These are phyloP conservation scores for Aspergillus quadricinctus DNA, from an alignment of 2,329 filamentous ascomycete genomes.

Conservation along the genomic window DNA sequence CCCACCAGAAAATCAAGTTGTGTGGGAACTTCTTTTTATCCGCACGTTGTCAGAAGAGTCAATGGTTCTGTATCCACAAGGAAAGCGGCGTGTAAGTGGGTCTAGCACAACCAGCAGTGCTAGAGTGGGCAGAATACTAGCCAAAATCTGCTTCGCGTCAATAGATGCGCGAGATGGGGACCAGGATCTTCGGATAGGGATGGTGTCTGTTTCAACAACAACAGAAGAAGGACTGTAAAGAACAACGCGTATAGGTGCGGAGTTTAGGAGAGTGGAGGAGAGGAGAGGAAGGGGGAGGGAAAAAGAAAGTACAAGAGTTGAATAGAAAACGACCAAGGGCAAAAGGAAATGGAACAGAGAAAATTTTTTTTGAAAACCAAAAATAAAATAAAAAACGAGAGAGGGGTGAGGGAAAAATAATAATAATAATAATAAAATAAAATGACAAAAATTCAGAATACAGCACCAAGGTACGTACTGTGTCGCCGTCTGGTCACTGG, in stretches of 20 bases:
- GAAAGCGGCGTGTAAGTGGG: constrained; percentile 37
- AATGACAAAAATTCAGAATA: constrained; percentile 9
- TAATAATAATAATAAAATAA: not conserved
- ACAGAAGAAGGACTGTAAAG: constrained; percentile 14
- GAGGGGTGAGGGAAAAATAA: constrained; percentile 10
- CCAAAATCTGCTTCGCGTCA: constrained; percentile 34
- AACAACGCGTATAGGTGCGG: constrained; percentile 12
- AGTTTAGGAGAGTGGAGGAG: constrained; percentile 6
- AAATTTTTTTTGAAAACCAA: constrained; percentile 9
- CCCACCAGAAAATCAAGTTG: constrained; percentile 33
- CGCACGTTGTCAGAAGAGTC: constrained; percentile 37
- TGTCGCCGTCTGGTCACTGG: constrained; percentile 6
- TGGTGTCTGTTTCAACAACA: constrained; percentile 11
- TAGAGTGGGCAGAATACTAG: constrained; percentile 17
- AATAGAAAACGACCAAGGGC: constrained; percentile 3
- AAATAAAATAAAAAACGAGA: constrained; percentile 9
- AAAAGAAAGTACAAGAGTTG: constrained; percentile 5
- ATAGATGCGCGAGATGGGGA: constrained; percentile 22
- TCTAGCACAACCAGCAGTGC: constrained; percentile 34
- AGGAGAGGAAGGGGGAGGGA: constrained; percentile 16
- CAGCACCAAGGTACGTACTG: constrained; percentile 14
- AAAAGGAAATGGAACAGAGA: constrained; percentile 9
- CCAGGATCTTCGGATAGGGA: constrained; percentile 16
- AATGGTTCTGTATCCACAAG: constrained; percentile 39
- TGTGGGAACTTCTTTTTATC: constrained; percentile 40